Evolutionary conservation across 2,329 filamentous ascomycete species (phyloP).

Genomic region (Didymella arachidicola): DNA sequence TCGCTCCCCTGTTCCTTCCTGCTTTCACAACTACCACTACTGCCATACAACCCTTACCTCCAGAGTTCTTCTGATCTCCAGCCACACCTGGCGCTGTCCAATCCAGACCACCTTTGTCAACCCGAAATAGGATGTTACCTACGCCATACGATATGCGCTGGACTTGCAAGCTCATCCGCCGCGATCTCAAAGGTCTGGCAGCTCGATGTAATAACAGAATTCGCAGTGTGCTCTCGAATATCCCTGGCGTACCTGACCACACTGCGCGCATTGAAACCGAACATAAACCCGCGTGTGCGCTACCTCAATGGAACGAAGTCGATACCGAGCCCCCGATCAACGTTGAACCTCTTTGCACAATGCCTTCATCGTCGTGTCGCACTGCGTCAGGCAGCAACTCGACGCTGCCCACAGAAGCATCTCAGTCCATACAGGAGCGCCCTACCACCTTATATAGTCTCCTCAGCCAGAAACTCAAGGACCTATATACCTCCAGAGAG

Average conservation of each 20-base stretch:
- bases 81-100: background rate
- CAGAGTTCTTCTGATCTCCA: background rate
- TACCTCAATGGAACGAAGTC: background rate
- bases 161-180: constrained; percentile 28
- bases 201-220: constrained; percentile 8
- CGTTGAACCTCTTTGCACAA: background rate
- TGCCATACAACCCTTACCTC: too few relatives aligned
- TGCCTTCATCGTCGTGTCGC: too few relatives aligned
- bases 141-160: constrained; percentile 17
- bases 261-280: background rate
- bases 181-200: constrained; percentile 28
- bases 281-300: background rate
- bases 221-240: background rate
- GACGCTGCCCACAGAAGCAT: constrained; percentile 2
- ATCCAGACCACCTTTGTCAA: background rate
- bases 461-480: constrained; percentile 22
- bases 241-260: background rate
- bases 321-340: background rate
- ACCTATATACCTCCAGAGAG: constrained; percentile 16
- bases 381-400: background rate
- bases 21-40: background rate
- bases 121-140: constrained; percentile 3
- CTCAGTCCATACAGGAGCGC: background rate
- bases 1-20: background rate
- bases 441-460: constrained; percentile 20